Evolutionary conservation across 2,329 filamentous ascomycete species (phyloP), one percentile per base, ranked within the genome.

Genomic region (Pyricularia grisea): DNA sequence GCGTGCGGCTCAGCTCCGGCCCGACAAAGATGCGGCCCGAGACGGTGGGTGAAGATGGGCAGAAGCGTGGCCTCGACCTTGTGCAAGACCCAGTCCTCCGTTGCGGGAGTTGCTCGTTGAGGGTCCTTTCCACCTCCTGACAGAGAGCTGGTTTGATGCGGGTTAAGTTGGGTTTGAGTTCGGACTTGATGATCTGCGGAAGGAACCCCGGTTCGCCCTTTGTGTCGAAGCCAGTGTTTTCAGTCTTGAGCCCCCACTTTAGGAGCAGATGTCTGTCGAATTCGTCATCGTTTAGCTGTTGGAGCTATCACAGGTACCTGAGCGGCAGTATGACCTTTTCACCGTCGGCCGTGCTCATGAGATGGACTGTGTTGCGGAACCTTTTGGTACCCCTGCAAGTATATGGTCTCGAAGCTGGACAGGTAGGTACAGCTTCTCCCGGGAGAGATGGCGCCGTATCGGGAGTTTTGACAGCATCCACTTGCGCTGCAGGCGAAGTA

Each of bases 1-100:
- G 80, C 3, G 77, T 73, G 25, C 79, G 80, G 71, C 80, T 82
- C 1, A 83, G 76, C 65, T 83, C 81, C 1, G 79, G 73, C 3
- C 82, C 83, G 36, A 85, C 77, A 67, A 84, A 84, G 25, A 84
- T 74, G 17, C 79, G 77, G 3, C 82, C 82, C 0, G 81, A 82
- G 0, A 81, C 78, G 68, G 79, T 79, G n/a, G 63, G 80, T 81
- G 1, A 85, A 79, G 42, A 84, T 79, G 27, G 79, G 79, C 4
- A 83, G 75, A 10, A 85, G 72, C 9, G 75, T 77, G 14, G 75
- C 69, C 74, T 80, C 78, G 50, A 82, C 77, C n/a, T 78, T 78
- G 64, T 82, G 73, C 1, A 76, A 68, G 0, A 76, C 80, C 80
- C 81, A 84, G 60, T 80, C 79, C 23, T 76, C 72, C 36, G 76